Evolutionary conservation across 176 grass and related monocot genomes (phyloP), one percentile per base, ranked within the genome.

Genomic region (Carex kokanica): DNA sequence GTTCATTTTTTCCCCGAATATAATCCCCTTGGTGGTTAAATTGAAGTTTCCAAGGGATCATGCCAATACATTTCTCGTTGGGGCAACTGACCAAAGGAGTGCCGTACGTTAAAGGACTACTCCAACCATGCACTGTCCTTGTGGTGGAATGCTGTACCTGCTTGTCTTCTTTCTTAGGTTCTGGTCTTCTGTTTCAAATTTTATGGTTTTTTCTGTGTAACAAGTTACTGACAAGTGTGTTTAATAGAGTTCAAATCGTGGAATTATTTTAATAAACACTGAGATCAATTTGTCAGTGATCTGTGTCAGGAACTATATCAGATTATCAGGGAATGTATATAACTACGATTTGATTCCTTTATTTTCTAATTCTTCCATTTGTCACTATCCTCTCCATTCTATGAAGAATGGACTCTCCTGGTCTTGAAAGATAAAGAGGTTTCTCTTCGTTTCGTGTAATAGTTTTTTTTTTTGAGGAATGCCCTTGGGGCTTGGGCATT

Each of bases 31-130:
- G 16, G 34, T 40, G 0, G 32, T 69, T 69, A 40, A 18, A 67
- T 3, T 1, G 12, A 23, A 25, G 5, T 41, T 75, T 12, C 6
- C 16, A 18, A 47, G 80, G 40, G 34, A 27, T 21, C 29, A 47
- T 25, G 20, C 12, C 13, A 49, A 81, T 64, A 24, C 78, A 16
- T 64, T 80, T 80, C 56, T 80, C 56, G 17, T 53, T 66, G 60
- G 38, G 38, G 38, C 20, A 82, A 64, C 29, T 62, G 8, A 75
- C 2, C 7, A 6, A 53, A 53, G 9, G 18, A 20, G 13, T 82
- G 80, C 80, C 80, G 80, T 82, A 82, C 80, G 61, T 18, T 8
- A 51, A 32, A 82, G 80, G 61, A 64, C 36, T 73, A 58, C 58
- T 40, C 14, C 11, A 6, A 80, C 59, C 17, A 27, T 16, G 34